Evolutionary conservation across 805 yeast genomes (phyloP), one percentile per base, ranked within the genome.

Genomic region (Starmerella riodocensis): DNA sequence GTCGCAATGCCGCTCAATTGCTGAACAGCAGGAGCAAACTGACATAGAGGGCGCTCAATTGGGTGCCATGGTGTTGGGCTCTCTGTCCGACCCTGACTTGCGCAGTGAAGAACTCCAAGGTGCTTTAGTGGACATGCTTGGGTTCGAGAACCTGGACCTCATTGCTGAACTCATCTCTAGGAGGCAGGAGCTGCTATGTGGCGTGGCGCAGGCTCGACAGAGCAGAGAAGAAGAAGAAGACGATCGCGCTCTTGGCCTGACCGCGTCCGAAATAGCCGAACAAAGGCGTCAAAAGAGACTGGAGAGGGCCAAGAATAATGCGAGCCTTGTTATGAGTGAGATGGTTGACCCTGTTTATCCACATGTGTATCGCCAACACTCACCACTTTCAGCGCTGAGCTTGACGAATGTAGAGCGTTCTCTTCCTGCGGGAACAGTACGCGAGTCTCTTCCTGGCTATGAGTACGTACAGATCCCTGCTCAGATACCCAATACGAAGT

Each of bases 381-480:
- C 74, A 31, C 74, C 77, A 0, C 76, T 80, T 6, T 74, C 73
- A 32, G 74, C 76, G 24, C 56, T 83, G n/a, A 75, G 86, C 0
- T 71, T 83, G 32, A 72, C 83, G 6, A 96, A 96, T 1, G 79
- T 78, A 44, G 79, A 78, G 53, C 81, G 75, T 51, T 64, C 78
- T 1, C 64, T 91, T 11, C 98, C 98, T 0, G 60, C 63, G 2
- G 96, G 96, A 0, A 77, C 95, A 0, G 74, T 77, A 1, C 47
- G 66, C 4, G 45, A 42, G 8, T 48, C 56, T 12, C 42, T 49
- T 17, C 54, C 77, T 16, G 63, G 67, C 1, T 73, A 77, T 52
- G 98, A 91, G 55, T 93, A 88, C 52, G 74, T 91, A 14, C 60
- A 71, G 0, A 84, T 91, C 4, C 99, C 99, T 0, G 72, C 75